Percentiles rank a stretch among this genome's conserved stretches.
phyloP scores from a whole-genome alignment of 805 yeast genomes.

The Kuraishia floccosa region DNA sequence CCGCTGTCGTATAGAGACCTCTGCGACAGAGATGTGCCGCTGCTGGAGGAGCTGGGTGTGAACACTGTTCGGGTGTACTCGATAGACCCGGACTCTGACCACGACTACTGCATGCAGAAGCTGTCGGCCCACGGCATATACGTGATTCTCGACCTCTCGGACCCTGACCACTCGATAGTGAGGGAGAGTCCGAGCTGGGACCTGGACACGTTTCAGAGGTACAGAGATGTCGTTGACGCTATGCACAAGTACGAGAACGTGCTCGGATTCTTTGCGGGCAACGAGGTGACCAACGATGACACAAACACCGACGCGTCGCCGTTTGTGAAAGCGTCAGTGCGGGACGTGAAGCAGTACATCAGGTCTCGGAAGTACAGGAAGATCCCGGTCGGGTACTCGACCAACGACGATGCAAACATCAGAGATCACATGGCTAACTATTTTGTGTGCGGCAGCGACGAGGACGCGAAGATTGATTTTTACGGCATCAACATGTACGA shows the following conservation, averaged over 20 bases:
- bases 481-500: constrained; percentile 76
- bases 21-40: constrained; percentile 23
- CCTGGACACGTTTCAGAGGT: constrained; percentile 22
- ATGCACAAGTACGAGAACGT: constrained; percentile 25
- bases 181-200: constrained; percentile 64
- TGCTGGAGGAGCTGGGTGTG: constrained; percentile 19
- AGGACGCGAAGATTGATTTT: constrained; percentile 57
- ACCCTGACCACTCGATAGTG: constrained; percentile 12
- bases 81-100: constrained; percentile 24
- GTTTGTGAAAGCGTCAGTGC: constrained; percentile 33
- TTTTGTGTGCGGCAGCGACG: constrained; percentile 29
- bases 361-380: constrained; percentile 21
- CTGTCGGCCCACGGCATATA: constrained; percentile 31
- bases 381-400: constrained; percentile 35
- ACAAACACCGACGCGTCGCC: constrained; percentile 24
- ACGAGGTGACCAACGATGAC: constrained; percentile 22
- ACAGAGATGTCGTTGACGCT: constrained; percentile 29
- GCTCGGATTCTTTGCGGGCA: constrained; percentile 28
- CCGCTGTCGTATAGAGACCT: constrained; percentile 19
- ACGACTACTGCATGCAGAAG: constrained; percentile 25
- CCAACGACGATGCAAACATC: constrained; percentile 31
- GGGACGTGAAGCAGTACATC: constrained; percentile 30
- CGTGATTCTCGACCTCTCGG: constrained; percentile 32
- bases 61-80: constrained; percentile 27
- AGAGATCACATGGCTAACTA: constrained; percentile 31